Evolutionary conservation across 2,329 filamentous ascomycete genomes (phyloP), one percentile per base, ranked within the genome.

Genomic region (Fusarium devonianum): DNA sequence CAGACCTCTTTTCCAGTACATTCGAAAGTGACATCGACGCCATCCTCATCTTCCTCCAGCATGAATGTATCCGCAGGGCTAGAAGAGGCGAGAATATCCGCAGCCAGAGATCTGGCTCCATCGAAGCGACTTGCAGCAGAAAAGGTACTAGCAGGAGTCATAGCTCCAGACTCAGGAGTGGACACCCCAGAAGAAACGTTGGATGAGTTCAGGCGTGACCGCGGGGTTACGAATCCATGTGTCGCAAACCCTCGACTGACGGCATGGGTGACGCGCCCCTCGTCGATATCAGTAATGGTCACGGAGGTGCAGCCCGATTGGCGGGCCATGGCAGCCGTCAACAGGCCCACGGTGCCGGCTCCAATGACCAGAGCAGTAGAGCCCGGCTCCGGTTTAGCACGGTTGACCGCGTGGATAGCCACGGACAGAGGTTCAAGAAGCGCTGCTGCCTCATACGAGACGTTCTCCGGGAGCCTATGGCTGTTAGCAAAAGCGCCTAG

Each of bases 1-100:
- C 88, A 90, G 1, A 82, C 78, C 55, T 89, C 87, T 53, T 90
- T 89, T 19, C 88, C 88, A 0, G 88, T 91, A 66, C 88, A 91
- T 70, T 92, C 88, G 57, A 91, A 91, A 0, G 87, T 83, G 5
- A 87, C 71, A 63, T 90, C 86, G 3, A 90, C 81, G 35, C 88
- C 86, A 2, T 76, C 81, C 63, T 88, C 83, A 39, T 88, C 85
- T 40, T 88, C 86, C 16, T 80, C 64, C 2, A 73, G 42, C n/a
- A 67, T 49, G 3, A 63, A 66, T 7, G 61, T 62, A 9, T 65
- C 64, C 12, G 56, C 30, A 6, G 46, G 55, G 33, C 60, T 69
- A 2, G 75, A 72, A 8, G 75, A 61, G 1, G 76, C 69, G 30
- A 84, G 71, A 25, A 83, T 75, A 26, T 82, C 78, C 8, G 67